These are phyloP conservation scores for Hypoxylon subgilvum DNA, from an alignment of 495 filamentous ascomycete genomes.

Conservation along the genomic window DNA sequence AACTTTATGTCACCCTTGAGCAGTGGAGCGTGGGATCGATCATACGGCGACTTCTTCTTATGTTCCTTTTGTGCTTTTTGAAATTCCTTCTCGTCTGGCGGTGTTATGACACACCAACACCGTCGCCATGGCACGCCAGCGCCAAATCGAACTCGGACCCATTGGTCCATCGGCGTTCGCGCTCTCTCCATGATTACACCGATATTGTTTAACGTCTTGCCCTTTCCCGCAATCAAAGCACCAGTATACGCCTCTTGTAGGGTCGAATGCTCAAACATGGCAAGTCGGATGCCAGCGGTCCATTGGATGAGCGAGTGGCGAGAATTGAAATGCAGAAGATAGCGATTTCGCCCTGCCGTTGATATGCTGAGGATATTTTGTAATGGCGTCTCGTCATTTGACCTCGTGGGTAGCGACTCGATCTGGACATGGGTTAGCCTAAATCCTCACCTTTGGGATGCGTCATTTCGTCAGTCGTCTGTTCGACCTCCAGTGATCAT, in stretches of 20 bases:
- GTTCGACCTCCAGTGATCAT: slow-evolving; percentile 26
- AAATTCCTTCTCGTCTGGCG: slow-evolving; percentile 89
- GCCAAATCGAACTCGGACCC: slow-evolving; percentile 94
- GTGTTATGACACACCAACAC: slow-evolving; percentile 93
- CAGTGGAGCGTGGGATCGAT: slow-evolving; percentile 65
- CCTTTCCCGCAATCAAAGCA: slow-evolving; percentile 93
- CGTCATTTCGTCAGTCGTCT: not conserved
- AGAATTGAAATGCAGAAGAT: slow-evolving; percentile 94
- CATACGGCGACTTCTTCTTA: slow-evolving; percentile 87
- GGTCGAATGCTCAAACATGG: slow-evolving; percentile 93
- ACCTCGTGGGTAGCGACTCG: slow-evolving; percentile 83
- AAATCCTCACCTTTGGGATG: not conserved
- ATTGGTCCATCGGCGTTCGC: slow-evolving; percentile 81
- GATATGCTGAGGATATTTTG: slow-evolving; percentile 95
- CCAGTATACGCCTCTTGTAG: slow-evolving; percentile 97
- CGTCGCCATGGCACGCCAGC: slow-evolving; percentile 95
- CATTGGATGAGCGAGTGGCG: slow-evolving; percentile 92
- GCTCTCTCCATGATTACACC: slow-evolving; percentile 80
- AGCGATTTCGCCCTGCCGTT: slow-evolving; percentile 93
- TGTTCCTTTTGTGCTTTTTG: slow-evolving; percentile 79
- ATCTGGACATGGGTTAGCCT: slow-evolving; percentile 62
- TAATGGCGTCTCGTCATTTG: slow-evolving; percentile 73
- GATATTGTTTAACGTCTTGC: slow-evolving; percentile 85
- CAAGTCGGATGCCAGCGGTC: slow-evolving; percentile 91
- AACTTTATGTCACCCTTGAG: slow-evolving; percentile 91